Evolutionary conservation across 169 alveolate species (phyloP).

Genomic region (Plasmodium sp.): DNA sequence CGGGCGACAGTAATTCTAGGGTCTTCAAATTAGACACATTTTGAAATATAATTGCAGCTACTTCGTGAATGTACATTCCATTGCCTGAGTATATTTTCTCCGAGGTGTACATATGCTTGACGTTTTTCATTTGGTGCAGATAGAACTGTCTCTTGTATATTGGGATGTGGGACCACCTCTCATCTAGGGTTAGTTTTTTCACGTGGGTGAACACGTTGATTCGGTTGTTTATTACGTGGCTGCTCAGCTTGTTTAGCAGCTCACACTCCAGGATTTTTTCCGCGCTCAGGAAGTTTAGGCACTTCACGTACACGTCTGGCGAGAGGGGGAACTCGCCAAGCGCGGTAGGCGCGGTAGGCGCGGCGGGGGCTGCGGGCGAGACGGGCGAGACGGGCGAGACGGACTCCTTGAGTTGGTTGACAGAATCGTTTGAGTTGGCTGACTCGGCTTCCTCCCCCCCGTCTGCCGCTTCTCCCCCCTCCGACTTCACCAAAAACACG

Average conservation of each 20-base stretch:
- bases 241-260: slow-evolving; percentile 25
- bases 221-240: slow-evolving; percentile 52
- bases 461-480: not conserved
- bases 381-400: not conserved
- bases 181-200: slow-evolving; percentile 35
- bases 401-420: not conserved
- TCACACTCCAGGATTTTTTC: slow-evolving; percentile 58
- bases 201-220: slow-evolving; percentile 43
- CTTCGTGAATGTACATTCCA: slow-evolving; percentile 74
- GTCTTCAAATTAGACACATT: slow-evolving; percentile 62
- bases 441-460: not conserved
- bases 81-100: slow-evolving; percentile 60
- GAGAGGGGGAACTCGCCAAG: slow-evolving; percentile 26
- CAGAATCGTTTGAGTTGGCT: not conserved
- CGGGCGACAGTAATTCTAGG: slow-evolving; percentile 66
- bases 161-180: slow-evolving; percentile 61
- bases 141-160: slow-evolving; percentile 71
- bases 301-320: slow-evolving; percentile 37
- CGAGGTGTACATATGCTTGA: slow-evolving; percentile 58
- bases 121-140: slow-evolving; percentile 64
- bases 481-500: slow-evolving; percentile 46
- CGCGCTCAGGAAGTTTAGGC: slow-evolving; percentile 28
- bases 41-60: slow-evolving; percentile 72
- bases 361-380: not conserved
- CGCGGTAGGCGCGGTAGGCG: not conserved